Conservation (phyloP, 495 filamentous ascomycete genomes). For the Niebla homalea region DNA sequence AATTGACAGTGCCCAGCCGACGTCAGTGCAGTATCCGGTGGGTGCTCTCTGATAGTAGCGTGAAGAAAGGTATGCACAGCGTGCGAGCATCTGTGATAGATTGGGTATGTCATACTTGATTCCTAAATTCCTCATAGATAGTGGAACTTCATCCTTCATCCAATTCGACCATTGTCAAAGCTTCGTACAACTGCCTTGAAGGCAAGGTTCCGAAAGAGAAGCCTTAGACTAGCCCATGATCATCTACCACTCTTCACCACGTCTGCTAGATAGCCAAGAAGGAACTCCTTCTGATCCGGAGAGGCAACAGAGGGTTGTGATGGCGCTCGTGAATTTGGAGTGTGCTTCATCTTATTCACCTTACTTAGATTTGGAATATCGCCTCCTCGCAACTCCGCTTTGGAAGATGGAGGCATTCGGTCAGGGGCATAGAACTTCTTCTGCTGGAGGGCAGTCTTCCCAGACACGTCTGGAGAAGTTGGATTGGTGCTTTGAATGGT, state of each 20-base stretch:
- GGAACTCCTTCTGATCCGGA: constrained; percentile 59
- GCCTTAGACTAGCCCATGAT: not conserved
- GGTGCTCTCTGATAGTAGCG: not conserved
- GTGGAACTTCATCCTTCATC: not conserved
- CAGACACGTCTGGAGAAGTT: not conserved
- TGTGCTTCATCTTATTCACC: too few relatives aligned
- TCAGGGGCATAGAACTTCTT: constrained; percentile 4
- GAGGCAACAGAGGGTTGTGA: constrained; percentile 47
- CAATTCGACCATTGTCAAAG: not conserved
- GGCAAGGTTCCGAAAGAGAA: not conserved
- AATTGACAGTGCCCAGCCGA: not conserved
- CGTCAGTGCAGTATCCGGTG: not conserved
- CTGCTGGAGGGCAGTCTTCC: not conserved
- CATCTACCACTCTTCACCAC: constrained; percentile 30
- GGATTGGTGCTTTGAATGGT: not conserved
- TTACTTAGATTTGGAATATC: too few relatives aligned
- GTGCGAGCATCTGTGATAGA: too few relatives aligned
- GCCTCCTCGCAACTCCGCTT: too few relatives aligned
- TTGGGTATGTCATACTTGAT: too few relatives aligned
- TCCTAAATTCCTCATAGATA: too few relatives aligned
- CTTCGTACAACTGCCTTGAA: not conserved
- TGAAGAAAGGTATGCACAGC: too few relatives aligned
- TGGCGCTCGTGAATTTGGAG: too few relatives aligned
- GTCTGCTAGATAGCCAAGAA: constrained; percentile 60
- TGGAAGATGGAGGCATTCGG: not conserved